Percentiles rank a stretch among this genome's conserved stretches.
phyloP scores from a whole-genome alignment of 768 basidiomycete genomes.

The Lyophyllum shimeji region DNA sequence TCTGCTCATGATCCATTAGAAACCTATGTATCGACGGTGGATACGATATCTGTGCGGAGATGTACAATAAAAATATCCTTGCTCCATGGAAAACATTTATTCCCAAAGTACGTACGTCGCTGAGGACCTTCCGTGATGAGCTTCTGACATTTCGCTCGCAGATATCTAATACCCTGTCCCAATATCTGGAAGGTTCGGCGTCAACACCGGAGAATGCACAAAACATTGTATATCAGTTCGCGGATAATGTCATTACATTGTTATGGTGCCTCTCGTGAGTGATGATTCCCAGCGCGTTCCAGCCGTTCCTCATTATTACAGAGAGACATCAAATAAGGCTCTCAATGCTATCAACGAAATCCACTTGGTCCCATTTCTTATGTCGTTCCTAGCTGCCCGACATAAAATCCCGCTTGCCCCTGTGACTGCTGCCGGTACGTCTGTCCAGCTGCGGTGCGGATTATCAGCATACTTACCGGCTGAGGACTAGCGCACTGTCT shows the following conservation, averaged over 20 bases:
- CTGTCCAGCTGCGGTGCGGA: neutral
- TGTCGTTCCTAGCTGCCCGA: constrained; percentile 82
- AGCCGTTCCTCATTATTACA: constrained; percentile 31
- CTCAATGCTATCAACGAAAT: constrained; percentile 83
- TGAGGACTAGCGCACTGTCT: constrained; percentile 74
- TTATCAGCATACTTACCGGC: constrained; percentile 1
- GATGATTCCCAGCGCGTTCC: neutral
- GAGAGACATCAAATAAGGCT: constrained; percentile 94
- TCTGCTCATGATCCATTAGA: constrained; percentile 35
- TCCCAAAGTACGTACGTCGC: constrained; percentile 57
- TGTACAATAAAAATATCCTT: constrained; percentile 95
- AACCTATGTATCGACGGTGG: constrained; percentile 96
- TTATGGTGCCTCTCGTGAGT: constrained; percentile 95
- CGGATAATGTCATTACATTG: constrained; percentile 90
- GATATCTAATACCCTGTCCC: constrained; percentile 74
- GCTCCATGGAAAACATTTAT: constrained; percentile 73
- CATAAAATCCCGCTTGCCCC: constrained; percentile 68
- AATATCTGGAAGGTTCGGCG: constrained; percentile 62
- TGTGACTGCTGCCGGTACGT: constrained; percentile 77
- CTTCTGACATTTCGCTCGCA: constrained; percentile 26
- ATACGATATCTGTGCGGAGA: constrained; percentile 92
- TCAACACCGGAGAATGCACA: constrained; percentile 67
- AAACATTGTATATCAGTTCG: constrained; percentile 80
- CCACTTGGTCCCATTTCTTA: constrained; percentile 76
- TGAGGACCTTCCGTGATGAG: neutral